Evolutionary conservation across 23 red algal genomes (phyloP), one percentile per base, ranked within the genome.

Genomic region (Pyropia haitanensis): DNA sequence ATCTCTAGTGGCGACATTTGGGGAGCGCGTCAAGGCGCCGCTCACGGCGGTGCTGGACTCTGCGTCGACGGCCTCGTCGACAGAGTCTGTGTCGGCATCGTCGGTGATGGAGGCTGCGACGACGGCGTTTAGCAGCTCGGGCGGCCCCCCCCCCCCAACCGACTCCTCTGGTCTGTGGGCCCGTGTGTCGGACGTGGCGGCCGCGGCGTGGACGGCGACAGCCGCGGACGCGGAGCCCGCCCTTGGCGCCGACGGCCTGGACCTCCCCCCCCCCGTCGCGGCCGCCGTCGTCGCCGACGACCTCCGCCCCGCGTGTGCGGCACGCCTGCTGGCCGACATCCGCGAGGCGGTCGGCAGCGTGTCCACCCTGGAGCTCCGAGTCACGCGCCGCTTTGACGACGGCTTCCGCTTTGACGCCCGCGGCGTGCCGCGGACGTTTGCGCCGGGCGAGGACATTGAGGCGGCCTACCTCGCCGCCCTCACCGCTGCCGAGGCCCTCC

Each of bases 321-420:
- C 68, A 21, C 28, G 58, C 22, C 60, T 77, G 33, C 32, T 75
- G 46, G 61, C 18, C 18, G 63, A 70, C 56, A 79, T 78, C 69
- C 68, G 49, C 60, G 61, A 59, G 28, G 70, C 72, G n/a, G 74
- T 89, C 19, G 73, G 74, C 18, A 67, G 63, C 22, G 70, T 71
- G 19, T 63, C 34, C 60, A 73, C 73, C 54, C 51, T 95, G 49
- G 29, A 79, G 24, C 22, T 81, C 54, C 74, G 80, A 25, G 63
- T 90, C 56, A 76, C 55, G 24, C 75, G 78, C 34, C 73, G 87
- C 32, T 96, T 96, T 59, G 86, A 96, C 39, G 82, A 96, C 56
- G 49, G 68, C 15, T 96, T 96, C 70, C 82, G 92, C 28, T 90
- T 87, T 70, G 92, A 96, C 39, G 80, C 67, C 25, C 73, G 85